phyloP scores from a whole-genome alignment of 1,139 yeast species.

The Magnusiomyces fungicola region DNA sequence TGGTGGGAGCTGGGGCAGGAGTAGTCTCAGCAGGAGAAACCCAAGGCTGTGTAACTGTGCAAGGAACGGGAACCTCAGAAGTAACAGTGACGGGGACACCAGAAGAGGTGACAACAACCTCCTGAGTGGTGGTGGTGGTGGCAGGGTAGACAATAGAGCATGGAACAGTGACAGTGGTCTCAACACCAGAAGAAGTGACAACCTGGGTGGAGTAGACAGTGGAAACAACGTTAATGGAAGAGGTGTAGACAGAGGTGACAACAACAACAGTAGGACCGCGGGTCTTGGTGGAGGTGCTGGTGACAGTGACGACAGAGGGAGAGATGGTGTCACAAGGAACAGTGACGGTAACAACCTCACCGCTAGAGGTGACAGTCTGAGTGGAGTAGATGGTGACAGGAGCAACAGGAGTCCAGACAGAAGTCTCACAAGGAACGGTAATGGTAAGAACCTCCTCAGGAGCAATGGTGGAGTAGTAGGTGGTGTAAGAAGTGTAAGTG shows the following conservation, averaged over 20 bases:
- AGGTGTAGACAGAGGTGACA: not conserved
- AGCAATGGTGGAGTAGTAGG: not conserved
- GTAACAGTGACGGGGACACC: not conserved
- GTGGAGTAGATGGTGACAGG: conserved; percentile 7
- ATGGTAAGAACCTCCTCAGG: not conserved
- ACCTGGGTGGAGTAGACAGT: conserved; percentile 2
- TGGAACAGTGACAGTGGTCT: not conserved
- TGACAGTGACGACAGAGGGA: not conserved
- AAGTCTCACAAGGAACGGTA: conserved; percentile 2
- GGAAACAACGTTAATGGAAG: not conserved
- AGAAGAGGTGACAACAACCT: not conserved
- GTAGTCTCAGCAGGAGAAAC: conserved; percentile 2
- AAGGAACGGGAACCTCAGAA: not conserved
- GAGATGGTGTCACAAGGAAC: not conserved
- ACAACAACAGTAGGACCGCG: not conserved
- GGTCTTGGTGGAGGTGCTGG: not conserved
- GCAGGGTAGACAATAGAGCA: conserved; percentile 1
- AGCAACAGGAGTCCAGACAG: conserved; percentile 3
- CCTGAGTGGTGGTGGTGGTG: not conserved
- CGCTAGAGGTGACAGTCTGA: not conserved
- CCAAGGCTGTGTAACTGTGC: not conserved
- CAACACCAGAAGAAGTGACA: not conserved
- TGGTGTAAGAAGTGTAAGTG: conserved; percentile 5
- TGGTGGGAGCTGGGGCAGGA: not conserved
- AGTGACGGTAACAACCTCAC: conserved; percentile 1